Conservation (phyloP, 1,284 basidiomycete species). For the Schizophyllum commune region DNA sequence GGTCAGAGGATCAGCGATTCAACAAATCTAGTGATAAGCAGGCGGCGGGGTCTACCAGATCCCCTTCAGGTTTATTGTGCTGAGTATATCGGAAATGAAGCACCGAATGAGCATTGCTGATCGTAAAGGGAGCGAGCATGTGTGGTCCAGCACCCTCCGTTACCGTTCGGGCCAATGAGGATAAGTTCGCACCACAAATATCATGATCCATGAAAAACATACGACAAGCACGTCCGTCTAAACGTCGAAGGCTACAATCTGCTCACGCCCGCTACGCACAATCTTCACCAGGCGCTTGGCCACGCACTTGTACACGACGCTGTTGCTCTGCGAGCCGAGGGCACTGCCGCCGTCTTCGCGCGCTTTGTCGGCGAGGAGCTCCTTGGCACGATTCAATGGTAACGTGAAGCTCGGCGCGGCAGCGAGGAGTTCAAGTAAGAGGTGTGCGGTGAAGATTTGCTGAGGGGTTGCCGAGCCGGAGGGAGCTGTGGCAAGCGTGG, state of each 20-base stretch:
- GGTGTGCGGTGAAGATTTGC: slow-evolving; percentile 60
- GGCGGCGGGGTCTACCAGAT: no score
- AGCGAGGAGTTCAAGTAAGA: slow-evolving; percentile 49
- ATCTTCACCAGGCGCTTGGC: slow-evolving; percentile 70
- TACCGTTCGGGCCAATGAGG: no score
- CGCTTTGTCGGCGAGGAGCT: slow-evolving; percentile 37
- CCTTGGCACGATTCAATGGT: slow-evolving; percentile 56
- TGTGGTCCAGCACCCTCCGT: no score
- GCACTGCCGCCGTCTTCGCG: slow-evolving; percentile 24
- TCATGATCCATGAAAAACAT: not conserved
- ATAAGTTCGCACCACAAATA: no score
- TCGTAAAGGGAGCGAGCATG: no score
- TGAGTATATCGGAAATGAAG: no score
- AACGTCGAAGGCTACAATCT: slow-evolving; percentile 62
- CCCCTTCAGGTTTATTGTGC: no score
- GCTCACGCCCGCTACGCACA: slow-evolving; percentile 63
- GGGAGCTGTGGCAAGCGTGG: slow-evolving; percentile 24
- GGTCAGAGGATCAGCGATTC: no score
- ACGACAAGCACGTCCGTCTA: slow-evolving; percentile 12
- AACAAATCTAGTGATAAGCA: no score
- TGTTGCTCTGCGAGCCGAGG: slow-evolving; percentile 32
- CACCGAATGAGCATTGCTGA: no score
- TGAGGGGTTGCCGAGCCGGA: slow-evolving; percentile 37
- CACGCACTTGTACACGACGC: slow-evolving; percentile 58
- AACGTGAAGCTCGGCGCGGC: slow-evolving; percentile 46